Percentiles rank a stretch among this genome's conserved stretches.
These are phyloP conservation scores for Cutaneotrichosporon sp. DNA, from an alignment of 1,284 basidiomycete genomes.

Conservation along the genomic window DNA sequence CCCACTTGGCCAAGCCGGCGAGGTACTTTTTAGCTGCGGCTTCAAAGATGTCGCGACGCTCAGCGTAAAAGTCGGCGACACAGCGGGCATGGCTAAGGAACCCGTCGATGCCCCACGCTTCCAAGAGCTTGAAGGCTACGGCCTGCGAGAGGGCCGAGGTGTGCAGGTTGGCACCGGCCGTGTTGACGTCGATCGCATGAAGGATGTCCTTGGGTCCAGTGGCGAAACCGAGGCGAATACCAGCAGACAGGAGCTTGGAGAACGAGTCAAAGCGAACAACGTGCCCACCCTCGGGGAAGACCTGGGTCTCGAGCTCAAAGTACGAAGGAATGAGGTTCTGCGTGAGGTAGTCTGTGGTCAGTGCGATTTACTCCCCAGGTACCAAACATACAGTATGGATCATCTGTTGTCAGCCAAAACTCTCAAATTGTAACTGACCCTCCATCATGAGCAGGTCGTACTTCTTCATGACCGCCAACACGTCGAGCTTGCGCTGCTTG, in stretches of 20 bases:
- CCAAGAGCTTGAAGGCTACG: conserved; percentile 67
- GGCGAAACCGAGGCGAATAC: conserved; percentile 66
- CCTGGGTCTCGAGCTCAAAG: conserved; percentile 67
- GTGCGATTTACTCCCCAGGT: background rate
- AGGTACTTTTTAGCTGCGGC: conserved; percentile 70
- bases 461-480: conserved; percentile 70
- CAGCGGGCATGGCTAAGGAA: conserved; percentile 70
- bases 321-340: conserved; percentile 64
- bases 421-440: conserved; percentile 56
- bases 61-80: conserved; percentile 76
- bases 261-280: conserved; percentile 84
- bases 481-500: conserved; percentile 69
- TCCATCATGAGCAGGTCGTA: conserved; percentile 82
- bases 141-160: conserved; percentile 73
- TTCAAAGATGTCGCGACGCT: conserved; percentile 77
- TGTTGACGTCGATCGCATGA: conserved; percentile 68
- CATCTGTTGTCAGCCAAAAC: conserved; percentile 56
- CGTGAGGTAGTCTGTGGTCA: conserved; percentile 59
- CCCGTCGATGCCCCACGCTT: conserved; percentile 73
- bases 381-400: conserved; percentile 63
- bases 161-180: conserved; percentile 68
- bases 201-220: conserved; percentile 74
- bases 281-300: conserved; percentile 61
- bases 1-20: conserved; percentile 76
- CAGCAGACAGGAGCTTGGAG: conserved; percentile 81